A percentile compares a stretch with the other conserved stretches of the same genome.
phyloP scores from a whole-genome alignment of 2,329 filamentous ascomycete species.

The Botrytis paeoniae region DNA sequence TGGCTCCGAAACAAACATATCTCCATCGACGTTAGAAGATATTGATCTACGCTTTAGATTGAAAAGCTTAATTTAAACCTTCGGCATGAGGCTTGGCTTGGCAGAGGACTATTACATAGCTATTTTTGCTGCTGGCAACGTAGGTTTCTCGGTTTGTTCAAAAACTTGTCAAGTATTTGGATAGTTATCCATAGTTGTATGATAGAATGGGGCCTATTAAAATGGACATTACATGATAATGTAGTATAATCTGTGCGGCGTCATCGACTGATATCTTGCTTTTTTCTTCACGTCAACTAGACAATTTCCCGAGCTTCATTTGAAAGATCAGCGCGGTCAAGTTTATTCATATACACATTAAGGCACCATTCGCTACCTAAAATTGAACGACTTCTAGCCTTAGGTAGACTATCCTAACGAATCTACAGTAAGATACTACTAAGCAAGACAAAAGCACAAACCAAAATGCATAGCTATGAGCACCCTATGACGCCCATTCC shows the following conservation, averaged over 20 bases:
- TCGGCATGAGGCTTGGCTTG: neutral
- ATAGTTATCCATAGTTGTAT: neutral
- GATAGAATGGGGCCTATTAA: accelerated
- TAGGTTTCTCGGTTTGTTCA: accelerated
- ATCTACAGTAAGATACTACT: neutral
- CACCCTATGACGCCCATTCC: neutral
- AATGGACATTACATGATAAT: neutral
- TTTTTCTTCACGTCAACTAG: neutral
- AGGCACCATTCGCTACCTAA: neutral
- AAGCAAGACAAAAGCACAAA: neutral
- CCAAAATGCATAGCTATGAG: neutral
- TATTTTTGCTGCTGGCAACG: neutral
- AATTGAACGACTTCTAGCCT: neutral
- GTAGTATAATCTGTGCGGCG: neutral
- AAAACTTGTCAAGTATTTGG: neutral
- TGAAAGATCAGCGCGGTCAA: neutral
- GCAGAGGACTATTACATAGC: accelerated
- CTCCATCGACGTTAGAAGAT: neutral
- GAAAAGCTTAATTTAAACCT: neutral
- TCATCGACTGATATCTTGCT: neutral
- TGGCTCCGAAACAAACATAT: neutral
- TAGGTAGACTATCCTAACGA: neutral
- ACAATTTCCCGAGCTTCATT: neutral
- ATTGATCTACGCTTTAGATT: neutral
- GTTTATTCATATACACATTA: neutral